phyloP scores from a whole-genome alignment of 208 protist species.

The Wallacemonas rigidus region DNA sequence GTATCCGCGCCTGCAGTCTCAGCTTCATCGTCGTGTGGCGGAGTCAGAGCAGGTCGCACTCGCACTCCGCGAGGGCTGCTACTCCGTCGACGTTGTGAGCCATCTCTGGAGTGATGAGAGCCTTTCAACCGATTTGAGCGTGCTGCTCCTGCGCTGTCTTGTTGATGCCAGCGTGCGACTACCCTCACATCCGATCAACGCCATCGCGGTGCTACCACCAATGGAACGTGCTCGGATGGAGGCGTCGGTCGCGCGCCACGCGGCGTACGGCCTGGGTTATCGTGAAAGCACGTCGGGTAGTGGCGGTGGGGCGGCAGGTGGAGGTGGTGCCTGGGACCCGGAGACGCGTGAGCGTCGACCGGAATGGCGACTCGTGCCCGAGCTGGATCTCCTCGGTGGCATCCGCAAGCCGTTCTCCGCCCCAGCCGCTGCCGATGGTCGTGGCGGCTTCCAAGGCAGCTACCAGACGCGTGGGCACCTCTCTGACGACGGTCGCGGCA shows the following conservation, averaged over 20 bases:
- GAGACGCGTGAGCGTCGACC: slow-evolving; percentile 19
- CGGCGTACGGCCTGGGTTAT: slow-evolving; percentile 73
- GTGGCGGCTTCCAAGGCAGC: not conserved
- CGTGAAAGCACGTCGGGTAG: slow-evolving; percentile 20
- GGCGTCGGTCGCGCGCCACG: slow-evolving; percentile 56
- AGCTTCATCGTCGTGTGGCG: slow-evolving; percentile 31
- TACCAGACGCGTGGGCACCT: not conserved
- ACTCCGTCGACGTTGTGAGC: slow-evolving; percentile 18
- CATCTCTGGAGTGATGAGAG: slow-evolving; percentile 41
- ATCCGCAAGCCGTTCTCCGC: slow-evolving; percentile 3
- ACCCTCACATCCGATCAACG: slow-evolving; percentile 46
- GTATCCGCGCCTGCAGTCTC: slow-evolving; percentile 50
- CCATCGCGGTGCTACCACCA: slow-evolving; percentile 30
- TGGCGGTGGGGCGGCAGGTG: slow-evolving; percentile 12
- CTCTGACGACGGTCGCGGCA: too few species aligned
- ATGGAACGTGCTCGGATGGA: slow-evolving; percentile 45
- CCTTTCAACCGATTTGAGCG: slow-evolving; percentile 37
- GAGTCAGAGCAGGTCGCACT: slow-evolving; percentile 39
- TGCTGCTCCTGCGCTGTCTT: slow-evolving; percentile 64
- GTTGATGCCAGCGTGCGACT: slow-evolving; percentile 52
- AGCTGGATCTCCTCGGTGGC: slow-evolving; percentile 32
- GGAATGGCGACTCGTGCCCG: slow-evolving; percentile 48
- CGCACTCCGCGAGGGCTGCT: slow-evolving; percentile 56
- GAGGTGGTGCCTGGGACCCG: not conserved
- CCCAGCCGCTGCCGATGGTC: not conserved